phyloP scores from a whole-genome alignment of 2,329 filamentous ascomycete species.

The Sporothrix mexicana region DNA sequence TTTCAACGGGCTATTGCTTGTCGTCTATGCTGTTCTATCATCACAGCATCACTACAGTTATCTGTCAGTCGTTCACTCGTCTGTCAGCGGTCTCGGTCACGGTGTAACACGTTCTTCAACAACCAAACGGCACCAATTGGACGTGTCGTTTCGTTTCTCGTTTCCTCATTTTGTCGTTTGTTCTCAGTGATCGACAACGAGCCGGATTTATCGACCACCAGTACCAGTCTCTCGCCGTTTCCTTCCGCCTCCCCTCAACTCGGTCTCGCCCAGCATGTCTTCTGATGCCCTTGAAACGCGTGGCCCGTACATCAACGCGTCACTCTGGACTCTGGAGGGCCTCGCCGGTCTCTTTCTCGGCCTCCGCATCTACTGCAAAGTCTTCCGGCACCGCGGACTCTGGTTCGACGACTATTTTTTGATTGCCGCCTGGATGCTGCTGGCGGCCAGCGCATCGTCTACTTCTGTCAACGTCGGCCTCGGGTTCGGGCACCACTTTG shows the following conservation, averaged over 20 bases:
- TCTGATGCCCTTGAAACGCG: background rate
- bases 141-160: slow-evolving; percentile 15
- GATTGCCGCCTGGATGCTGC: slow-evolving; percentile 40
- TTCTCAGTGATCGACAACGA: background rate
- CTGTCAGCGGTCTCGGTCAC: background rate
- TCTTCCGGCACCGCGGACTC: slow-evolving; percentile 35
- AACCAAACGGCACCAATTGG: background rate
- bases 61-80: background rate
- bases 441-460: slow-evolving; percentile 27
- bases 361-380: slow-evolving; percentile 42
- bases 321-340: slow-evolving; percentile 36
- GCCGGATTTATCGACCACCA: background rate
- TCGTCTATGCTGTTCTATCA: background rate
- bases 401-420: slow-evolving; percentile 44
- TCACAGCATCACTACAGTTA: background rate
- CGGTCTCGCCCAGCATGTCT: background rate
- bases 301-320: slow-evolving; percentile 35
- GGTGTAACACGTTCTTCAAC: background rate
- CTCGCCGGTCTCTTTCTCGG: slow-evolving; percentile 39
- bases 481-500: slow-evolving; percentile 32
- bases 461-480: slow-evolving; percentile 20
- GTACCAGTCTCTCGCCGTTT: background rate
- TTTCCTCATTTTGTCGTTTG: no score
- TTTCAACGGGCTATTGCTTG: background rate
- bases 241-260: background rate